Evolutionary conservation across 352 stramenopile genomes (phyloP).

Genomic region (Elongisporangium undulatum): DNA sequence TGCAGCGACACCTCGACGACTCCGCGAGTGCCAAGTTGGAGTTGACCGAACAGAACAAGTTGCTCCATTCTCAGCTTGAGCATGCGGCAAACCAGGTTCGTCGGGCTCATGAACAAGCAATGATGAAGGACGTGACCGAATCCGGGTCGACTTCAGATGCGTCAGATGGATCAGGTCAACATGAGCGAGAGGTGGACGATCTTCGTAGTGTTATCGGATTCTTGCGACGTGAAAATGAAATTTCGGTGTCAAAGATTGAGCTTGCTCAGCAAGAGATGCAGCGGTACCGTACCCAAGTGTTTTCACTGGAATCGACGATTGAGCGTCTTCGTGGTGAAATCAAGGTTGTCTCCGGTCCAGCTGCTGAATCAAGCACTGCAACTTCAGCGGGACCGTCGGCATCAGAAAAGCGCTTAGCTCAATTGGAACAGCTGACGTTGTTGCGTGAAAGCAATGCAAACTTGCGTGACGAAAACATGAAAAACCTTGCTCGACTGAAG

Average conservation of each 20-base stretch:
- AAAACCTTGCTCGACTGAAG: conserved; percentile 46
- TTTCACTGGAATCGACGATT: conserved; percentile 52
- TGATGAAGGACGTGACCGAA: conserved; percentile 24
- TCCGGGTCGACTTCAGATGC: neutral
- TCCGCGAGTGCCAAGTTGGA: conserved; percentile 39
- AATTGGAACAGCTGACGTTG: conserved; percentile 71
- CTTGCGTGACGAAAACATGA: conserved; percentile 66
- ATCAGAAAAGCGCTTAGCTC: conserved; percentile 47
- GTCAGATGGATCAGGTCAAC: conserved; percentile 8
- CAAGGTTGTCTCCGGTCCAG: conserved; percentile 21
- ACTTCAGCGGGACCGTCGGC: conserved; percentile 7
- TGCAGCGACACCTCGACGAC: conserved; percentile 53
- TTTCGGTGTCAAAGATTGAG: conserved; percentile 62
- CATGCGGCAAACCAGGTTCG: conserved; percentile 49
- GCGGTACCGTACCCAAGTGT: conserved; percentile 44
- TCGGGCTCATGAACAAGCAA: conserved; percentile 48
- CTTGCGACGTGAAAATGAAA: conserved; percentile 65
- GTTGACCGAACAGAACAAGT: conserved; percentile 62
- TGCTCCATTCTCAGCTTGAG: conserved; percentile 72
- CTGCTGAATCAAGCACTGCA: conserved; percentile 6
- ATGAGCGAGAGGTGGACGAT: conserved; percentile 68
- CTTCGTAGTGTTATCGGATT: conserved; percentile 68
- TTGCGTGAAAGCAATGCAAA: conserved; percentile 78
- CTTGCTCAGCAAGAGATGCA: conserved; percentile 66
- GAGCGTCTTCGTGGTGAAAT: conserved; percentile 57